These are phyloP conservation scores for Sporothrix euskadiensis DNA, from an alignment of 2,329 filamentous ascomycete genomes.

Conservation along the genomic window DNA sequence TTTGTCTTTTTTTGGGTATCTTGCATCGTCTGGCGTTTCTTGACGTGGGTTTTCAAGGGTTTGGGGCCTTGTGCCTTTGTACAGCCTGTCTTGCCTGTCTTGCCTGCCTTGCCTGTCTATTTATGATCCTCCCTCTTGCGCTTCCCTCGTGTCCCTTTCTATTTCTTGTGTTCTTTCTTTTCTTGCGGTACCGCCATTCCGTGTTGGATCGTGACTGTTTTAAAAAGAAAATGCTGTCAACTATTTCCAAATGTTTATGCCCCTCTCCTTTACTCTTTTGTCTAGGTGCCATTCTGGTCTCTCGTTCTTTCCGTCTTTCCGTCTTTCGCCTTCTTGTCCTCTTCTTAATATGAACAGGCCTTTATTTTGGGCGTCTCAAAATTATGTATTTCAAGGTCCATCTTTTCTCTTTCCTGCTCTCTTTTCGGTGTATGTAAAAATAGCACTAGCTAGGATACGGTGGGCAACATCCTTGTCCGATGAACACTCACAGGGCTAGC, in stretches of 20 bases:
- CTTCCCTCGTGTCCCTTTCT: neutral
- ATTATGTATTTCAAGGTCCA: neutral
- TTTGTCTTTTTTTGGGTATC: neutral
- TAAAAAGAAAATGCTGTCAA: neutral
- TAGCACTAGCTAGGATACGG: slow-evolving; percentile 9
- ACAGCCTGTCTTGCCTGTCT: neutral
- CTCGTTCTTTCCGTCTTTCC: neutral
- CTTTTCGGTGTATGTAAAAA: neutral
- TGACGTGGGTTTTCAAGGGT: slow-evolving; percentile 3
- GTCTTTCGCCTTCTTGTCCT: no score
- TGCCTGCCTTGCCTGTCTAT: neutral
- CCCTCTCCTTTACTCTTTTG: neutral
- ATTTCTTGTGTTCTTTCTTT: neutral
- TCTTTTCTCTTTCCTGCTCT: neutral
- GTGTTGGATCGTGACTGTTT: neutral
- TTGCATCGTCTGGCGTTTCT: slow-evolving; percentile 29
- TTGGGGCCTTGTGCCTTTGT: neutral
- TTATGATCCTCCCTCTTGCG: slow-evolving; percentile 8
- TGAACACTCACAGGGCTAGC: neutral
- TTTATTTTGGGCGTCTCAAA: neutral
- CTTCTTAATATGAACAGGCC: neutral
- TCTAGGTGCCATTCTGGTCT: neutral
- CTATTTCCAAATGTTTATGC: neutral
- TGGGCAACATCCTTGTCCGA: slow-evolving; percentile 6
- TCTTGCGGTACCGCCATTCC: neutral